Conservation (phyloP, 139 green algal genomes). For the Volvox africanus region DNA sequence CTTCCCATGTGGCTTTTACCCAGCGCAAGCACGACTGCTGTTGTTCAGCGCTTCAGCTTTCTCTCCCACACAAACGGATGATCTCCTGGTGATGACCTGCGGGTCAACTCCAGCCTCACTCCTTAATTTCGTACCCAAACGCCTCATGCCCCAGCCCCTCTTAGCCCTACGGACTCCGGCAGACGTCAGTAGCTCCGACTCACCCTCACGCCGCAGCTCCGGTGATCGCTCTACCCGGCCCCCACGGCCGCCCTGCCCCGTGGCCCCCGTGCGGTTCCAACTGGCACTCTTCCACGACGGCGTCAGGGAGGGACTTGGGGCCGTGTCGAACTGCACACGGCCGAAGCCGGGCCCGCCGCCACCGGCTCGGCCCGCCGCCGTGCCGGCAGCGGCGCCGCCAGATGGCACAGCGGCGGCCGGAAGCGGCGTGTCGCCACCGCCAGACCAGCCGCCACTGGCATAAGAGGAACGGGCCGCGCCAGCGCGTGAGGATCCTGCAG, state of each 20-base stretch:
- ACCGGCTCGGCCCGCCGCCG: background rate
- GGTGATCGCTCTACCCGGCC: conserved; percentile 68
- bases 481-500: conserved; percentile 6
- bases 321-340: conserved; percentile 80
- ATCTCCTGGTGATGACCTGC: background rate
- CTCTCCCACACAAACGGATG: too few species aligned
- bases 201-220: conserved; percentile 56
- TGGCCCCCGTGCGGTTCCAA: conserved; percentile 64
- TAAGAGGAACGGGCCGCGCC: conserved; percentile 29
- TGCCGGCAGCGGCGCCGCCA: conserved; percentile 42
- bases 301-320: conserved; percentile 73
- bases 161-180: too few species aligned
- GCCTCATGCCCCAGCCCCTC: background rate
- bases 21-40: too few species aligned
- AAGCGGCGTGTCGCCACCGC: conserved; percentile 51
- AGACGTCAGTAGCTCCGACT: too few species aligned
- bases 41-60: too few species aligned
- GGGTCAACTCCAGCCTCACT: too few species aligned
- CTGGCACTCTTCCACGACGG: conserved; percentile 75
- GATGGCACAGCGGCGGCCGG: conserved; percentile 56
- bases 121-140: background rate
- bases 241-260: background rate
- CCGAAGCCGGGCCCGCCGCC: conserved; percentile 42
- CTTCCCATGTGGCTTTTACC: too few species aligned
- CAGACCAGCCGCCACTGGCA: conserved; percentile 29